Base-by-base conservation (phyloP, 495 filamentous ascomycete species). In the Penicillium arizonense region DNA sequence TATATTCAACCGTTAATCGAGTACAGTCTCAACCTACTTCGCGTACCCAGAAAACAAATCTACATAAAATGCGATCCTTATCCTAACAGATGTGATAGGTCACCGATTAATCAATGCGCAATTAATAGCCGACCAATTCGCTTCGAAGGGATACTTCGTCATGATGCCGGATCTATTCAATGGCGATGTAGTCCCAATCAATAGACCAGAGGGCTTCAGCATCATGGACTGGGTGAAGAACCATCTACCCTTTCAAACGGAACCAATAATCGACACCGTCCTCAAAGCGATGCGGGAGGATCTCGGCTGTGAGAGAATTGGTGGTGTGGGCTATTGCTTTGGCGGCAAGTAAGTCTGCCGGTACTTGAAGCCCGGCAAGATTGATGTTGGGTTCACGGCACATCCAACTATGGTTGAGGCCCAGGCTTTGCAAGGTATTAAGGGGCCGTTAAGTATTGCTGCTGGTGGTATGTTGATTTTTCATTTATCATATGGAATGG, bases 251-350 rank as follows among this genome's bases (percentile, higher is more conserved):
- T 65, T 76, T 32, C 62, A 58, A 4, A 82, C 90, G 3, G 82
- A 88, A 50, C 80, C 80, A 13, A 79, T 87, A 58, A 70, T 90
- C 52, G 72, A 77, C 26, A 63, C 67, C 1, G 67, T 77, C 4
- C 62, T 89, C 35, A 70, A 71, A 13, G 79, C 81, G 57, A 67
- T 88, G 65, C 75, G 77, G 34, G 70, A 57, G 10, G 66, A 68
- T n/a, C 61, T 82, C 8, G 80, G 83, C 65, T 50, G 77, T 37
- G 82, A 83, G 70, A 82, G 78, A 59, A 69, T 92, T 38, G 89
- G 85, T 5, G 62, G 56, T 14, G 81, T 86, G 3, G 89, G 89
- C 9, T 91, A 91, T 73, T 91, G 89, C 72, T 91, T 89, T 65
- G 88, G 88, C 12, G 81, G 64, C 5, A 82, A 81, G 58, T 83